Evolutionary conservation across 2,329 filamentous ascomycete species (phyloP).

Genomic region (Calonectria fujianensis): DNA sequence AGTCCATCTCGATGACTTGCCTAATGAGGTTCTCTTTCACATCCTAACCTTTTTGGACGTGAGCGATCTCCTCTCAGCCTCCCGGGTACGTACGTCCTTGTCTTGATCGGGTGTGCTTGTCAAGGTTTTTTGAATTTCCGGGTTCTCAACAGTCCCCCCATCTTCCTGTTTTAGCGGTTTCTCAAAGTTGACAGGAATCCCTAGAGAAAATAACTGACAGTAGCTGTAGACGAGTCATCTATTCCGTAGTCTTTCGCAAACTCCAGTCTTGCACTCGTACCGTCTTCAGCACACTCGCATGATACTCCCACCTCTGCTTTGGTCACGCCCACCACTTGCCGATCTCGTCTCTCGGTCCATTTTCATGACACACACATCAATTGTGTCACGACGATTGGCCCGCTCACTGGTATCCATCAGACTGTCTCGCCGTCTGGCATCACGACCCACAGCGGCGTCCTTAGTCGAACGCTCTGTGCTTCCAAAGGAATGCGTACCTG

Average conservation of each 20-base stretch:
- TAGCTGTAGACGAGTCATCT: constrained; percentile 73
- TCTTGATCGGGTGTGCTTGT: background rate
- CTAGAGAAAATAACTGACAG: constrained; percentile 43
- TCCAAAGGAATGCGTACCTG: constrained; percentile 77
- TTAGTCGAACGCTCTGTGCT: constrained; percentile 79
- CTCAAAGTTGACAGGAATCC: background rate
- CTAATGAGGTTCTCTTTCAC: constrained; percentile 74
- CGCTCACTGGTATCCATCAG: constrained; percentile 80
- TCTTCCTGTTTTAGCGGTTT: background rate
- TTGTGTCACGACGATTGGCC: constrained; percentile 78
- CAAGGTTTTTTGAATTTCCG: background rate
- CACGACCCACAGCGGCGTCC: constrained; percentile 75
- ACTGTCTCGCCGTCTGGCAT: constrained; percentile 76
- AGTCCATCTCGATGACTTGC: constrained; percentile 64
- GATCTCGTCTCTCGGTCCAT: constrained; percentile 79
- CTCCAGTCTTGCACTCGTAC: constrained; percentile 79
- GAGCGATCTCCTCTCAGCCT: constrained; percentile 72
- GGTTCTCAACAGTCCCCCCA: background rate
- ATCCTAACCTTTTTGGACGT: constrained; percentile 75
- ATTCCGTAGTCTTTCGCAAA: constrained; percentile 76
- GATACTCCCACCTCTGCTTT: constrained; percentile 73
- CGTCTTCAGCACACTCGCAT: constrained; percentile 75
- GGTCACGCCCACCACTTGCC: constrained; percentile 74
- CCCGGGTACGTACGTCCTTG: constrained; percentile 68
- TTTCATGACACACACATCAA: constrained; percentile 79